Base-by-base conservation (phyloP, 352 stramenopile species). In the Phytophthora ohioensis region DNA sequence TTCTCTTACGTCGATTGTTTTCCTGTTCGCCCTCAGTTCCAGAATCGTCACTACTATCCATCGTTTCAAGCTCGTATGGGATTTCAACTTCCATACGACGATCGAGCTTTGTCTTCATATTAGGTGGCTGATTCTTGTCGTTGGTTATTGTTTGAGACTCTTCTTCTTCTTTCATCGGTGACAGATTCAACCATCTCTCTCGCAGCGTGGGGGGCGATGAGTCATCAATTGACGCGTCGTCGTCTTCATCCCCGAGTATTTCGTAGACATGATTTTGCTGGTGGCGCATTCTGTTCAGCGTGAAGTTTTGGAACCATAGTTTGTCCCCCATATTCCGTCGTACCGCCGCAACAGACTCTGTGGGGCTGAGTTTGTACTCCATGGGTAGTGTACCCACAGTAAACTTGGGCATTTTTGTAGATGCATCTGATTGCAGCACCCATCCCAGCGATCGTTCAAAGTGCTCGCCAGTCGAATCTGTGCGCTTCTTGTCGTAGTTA, bases 351-450 rank as follows among this genome's bases (percentile, higher is more conserved):
- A 90, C 78, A 5, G 72, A 74, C 51, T 78, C 58, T 3, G 79
- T 56, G 10, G 75, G 48, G 4, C 46, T 46, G 10, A 27, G 21
- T 15, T 68, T 66, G 46, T 76, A 89, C 41, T 84, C 52, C 10
- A 65, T 53, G 5, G 80, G 80, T 30, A 91, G 46, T n/a, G 81
- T 82, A 12, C 84, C 80, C 11, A 59, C 42, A 12, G 71, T 57
- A 71, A 91, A 91, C 32, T 63, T 80, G 3, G 84, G 84, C 47
- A 91, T 81, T 58, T 80, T 79, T n/a, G 64, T 67, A n/a, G 67
- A 76, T 43, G 84, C 84, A 34, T 67, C 65, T 2, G 81, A 81
- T 59, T 83, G 67, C 39, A 88, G 55, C 21, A 79, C 59, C 17
- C 73, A 62, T 10, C 55, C 57, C 15, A 88, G 64, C 13, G 84